Evolutionary conservation across 495 filamentous ascomycete species (phyloP).

Genomic region (Lepraria neglecta): DNA sequence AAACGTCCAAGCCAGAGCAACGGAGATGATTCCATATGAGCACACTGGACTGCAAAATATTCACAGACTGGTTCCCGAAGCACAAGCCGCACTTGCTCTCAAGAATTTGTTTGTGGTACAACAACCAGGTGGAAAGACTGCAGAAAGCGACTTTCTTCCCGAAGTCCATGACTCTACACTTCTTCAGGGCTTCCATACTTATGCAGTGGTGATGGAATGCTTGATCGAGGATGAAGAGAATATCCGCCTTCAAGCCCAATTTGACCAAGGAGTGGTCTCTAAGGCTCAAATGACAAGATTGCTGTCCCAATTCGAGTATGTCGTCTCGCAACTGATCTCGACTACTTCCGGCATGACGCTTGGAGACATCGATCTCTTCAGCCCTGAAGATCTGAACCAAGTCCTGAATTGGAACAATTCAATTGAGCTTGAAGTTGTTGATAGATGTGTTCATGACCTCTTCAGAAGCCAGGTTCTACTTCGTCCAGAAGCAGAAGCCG

Average conservation of each 20-base stretch:
- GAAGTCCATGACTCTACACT: constrained; percentile 15
- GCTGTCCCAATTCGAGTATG: no score
- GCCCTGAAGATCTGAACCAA: constrained; percentile 14
- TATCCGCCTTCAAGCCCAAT: neutral
- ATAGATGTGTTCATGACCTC: constrained; percentile 34
- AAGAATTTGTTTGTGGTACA: constrained; percentile 47
- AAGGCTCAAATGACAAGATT: no score
- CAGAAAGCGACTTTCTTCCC: constrained; percentile 2
- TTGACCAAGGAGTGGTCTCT: no score
- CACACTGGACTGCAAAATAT: constrained; percentile 51
- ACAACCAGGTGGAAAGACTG: constrained; percentile 26
- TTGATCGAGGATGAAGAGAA: constrained; percentile 9
- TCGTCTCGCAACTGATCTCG: no score
- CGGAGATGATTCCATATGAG: constrained; percentile 39
- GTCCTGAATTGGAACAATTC: constrained; percentile 19
- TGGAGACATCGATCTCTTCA: constrained; percentile 22
- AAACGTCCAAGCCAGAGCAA: constrained; percentile 34
- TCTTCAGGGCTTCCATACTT: constrained; percentile 16
- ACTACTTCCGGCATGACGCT: neutral
- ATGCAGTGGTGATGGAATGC: constrained; percentile 16
- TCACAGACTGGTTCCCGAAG: constrained; percentile 42
- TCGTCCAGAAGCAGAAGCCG: constrained; percentile 24
- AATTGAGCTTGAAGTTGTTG: neutral
- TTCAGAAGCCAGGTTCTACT: constrained; percentile 25
- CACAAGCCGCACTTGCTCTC: constrained; percentile 48